phyloP scores from a whole-genome alignment of 805 yeast species.

The Wickerhamomyces mucosus region DNA sequence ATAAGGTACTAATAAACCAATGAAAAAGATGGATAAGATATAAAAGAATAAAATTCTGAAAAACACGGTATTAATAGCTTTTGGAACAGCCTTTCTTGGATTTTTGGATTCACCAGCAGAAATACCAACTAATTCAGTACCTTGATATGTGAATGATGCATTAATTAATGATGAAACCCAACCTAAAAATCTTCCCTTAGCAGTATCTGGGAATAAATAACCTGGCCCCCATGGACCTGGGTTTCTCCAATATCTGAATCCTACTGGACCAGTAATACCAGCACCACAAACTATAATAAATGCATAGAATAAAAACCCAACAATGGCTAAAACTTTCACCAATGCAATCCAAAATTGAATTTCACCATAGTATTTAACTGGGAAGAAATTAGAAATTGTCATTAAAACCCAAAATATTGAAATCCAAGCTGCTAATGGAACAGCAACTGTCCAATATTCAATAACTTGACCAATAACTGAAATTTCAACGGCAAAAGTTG shows the following conservation, averaged over 20 bases:
- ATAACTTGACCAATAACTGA: constrained; percentile 63
- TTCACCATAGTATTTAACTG: constrained; percentile 67
- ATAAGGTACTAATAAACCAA: constrained; percentile 59
- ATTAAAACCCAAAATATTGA: constrained; percentile 54
- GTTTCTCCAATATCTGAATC: constrained; percentile 74
- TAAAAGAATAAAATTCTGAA: constrained; percentile 59
- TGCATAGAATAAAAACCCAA: constrained; percentile 61
- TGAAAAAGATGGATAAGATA: constrained; percentile 54
- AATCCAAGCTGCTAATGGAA: constrained; percentile 69
- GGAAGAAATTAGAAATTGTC: constrained; percentile 47
- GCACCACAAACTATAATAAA: constrained; percentile 71
- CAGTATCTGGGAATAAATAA: constrained; percentile 33
- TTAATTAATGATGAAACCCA: constrained; percentile 62
- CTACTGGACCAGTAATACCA: constrained; percentile 58
- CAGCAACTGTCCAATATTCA: constrained; percentile 56
- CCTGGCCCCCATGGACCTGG: constrained; percentile 76
- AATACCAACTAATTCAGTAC: constrained; percentile 68
- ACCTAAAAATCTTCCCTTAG: constrained; percentile 56
- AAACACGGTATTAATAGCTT: constrained; percentile 61
- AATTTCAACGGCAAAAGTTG: constrained; percentile 67
- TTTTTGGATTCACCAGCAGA: constrained; percentile 67
- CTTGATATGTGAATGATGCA: constrained; percentile 74
- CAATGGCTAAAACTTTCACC: constrained; percentile 56
- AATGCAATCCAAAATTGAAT: constrained; percentile 68
- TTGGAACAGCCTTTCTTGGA: constrained; percentile 42